Conservation (phyloP, 139 green algal genomes). For the Picochlorum sp. region DNA sequence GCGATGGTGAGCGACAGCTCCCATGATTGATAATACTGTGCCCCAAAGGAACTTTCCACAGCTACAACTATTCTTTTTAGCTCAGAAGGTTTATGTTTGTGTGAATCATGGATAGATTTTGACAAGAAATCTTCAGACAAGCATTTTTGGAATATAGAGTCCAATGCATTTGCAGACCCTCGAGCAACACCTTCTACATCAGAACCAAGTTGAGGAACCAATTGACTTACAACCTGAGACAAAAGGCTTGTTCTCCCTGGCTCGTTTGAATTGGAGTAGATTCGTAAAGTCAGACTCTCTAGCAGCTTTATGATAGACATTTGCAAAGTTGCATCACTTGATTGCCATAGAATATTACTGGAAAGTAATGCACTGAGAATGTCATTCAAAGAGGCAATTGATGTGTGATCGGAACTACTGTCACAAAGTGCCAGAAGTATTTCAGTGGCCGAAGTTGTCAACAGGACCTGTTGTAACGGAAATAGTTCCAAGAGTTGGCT, state of each 20-base stretch:
- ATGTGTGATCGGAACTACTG: neutral
- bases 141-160: conserved; percentile 32
- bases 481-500: neutral
- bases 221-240: conserved; percentile 39
- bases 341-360: neutral
- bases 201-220: conserved; percentile 52
- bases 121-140: conserved; percentile 23
- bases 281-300: neutral
- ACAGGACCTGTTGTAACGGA: neutral
- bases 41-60: conserved; percentile 46
- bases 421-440: neutral
- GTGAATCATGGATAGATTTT: neutral
- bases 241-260: too few relatives aligned
- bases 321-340: neutral
- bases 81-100: neutral
- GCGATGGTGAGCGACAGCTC: conserved; percentile 45
- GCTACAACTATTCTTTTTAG: conserved; percentile 45
- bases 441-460: neutral
- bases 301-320: neutral
- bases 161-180: conserved; percentile 34
- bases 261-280: too few relatives aligned
- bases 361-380: neutral
- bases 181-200: conserved; percentile 69
- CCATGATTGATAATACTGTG: conserved; percentile 63
- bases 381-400: neutral